phyloP scores from a whole-genome alignment of 2,329 filamentous ascomycete species.

The Dryadomyces quercus-mongolicae region DNA sequence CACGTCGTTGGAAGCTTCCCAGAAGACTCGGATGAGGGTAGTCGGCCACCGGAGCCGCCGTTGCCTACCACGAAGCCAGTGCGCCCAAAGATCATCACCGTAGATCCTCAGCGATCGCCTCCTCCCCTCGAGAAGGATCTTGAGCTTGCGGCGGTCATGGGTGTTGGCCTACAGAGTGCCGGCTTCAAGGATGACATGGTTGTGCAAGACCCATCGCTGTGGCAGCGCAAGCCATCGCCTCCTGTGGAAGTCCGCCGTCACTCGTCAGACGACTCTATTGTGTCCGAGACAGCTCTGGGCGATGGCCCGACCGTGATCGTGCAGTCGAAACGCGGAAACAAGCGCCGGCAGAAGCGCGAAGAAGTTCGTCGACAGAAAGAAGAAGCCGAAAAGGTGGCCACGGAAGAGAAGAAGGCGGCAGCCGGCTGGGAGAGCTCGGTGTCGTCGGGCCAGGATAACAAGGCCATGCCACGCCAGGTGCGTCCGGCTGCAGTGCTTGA shows the following conservation, averaged over 20 bases:
- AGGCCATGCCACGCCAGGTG: neutral
- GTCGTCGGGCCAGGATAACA: neutral
- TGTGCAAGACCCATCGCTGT: slow-evolving; percentile 52
- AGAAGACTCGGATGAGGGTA: slow-evolving; percentile 5
- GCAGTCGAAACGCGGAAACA: slow-evolving; percentile 6
- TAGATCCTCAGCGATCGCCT: neutral
- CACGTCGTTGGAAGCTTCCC: neutral
- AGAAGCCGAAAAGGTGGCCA: neutral
- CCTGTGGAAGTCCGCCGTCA: slow-evolving; percentile 22
- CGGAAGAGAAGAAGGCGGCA: neutral
- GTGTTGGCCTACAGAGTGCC: slow-evolving; percentile 54
- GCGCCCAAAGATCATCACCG: neutral
- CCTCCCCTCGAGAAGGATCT: slow-evolving; percentile 33
- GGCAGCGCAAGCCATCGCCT: slow-evolving; percentile 46
- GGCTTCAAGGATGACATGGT: slow-evolving; percentile 62
- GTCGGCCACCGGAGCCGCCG: slow-evolving; percentile 7
- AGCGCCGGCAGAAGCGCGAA: neutral
- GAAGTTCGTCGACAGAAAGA: neutral
- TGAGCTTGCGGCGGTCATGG: slow-evolving; percentile 57
- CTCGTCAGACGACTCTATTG: slow-evolving; percentile 30
- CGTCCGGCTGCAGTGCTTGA: neutral
- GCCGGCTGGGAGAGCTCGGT: no score
- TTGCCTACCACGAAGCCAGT: neutral
- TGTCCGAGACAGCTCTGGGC: slow-evolving; percentile 13
- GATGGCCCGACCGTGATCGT: slow-evolving; percentile 3